These are phyloP conservation scores for Aquanectria penicillioides DNA, from an alignment of 2,329 filamentous ascomycete genomes.

Conservation along the genomic window DNA sequence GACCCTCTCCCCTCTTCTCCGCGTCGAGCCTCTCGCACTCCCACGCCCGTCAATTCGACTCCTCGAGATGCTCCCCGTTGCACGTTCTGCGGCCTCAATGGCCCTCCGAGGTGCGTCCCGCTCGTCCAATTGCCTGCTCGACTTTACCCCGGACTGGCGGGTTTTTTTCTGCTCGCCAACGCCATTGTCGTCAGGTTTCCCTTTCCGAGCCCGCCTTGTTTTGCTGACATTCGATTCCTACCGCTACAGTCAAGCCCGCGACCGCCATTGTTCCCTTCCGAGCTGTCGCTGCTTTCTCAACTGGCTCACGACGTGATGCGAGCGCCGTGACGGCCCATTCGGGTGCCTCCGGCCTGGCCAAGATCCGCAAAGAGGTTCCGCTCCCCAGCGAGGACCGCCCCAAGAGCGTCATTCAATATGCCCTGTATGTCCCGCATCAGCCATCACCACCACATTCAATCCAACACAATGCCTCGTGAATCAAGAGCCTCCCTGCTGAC, in stretches of 20 bases:
- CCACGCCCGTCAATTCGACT: slow-evolving; percentile 22
- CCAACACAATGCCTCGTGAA: not conserved
- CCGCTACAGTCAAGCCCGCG: slow-evolving; percentile 69
- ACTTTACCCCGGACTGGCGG: slow-evolving; percentile 26
- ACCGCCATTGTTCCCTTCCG: slow-evolving; percentile 71
- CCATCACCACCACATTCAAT: not conserved
- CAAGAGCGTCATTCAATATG: slow-evolving; percentile 86
- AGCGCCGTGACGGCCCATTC: slow-evolving; percentile 64
- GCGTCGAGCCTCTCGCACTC: slow-evolving; percentile 32
- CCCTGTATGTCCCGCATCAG: slow-evolving; percentile 71
- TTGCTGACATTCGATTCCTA: slow-evolving; percentile 18
- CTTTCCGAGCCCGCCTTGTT: not conserved
- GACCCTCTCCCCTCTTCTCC: slow-evolving; percentile 28
- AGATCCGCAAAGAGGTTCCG: slow-evolving; percentile 75
- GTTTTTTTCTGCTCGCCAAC: slow-evolving; percentile 29
- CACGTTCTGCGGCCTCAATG: slow-evolving; percentile 63
- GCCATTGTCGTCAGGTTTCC: not conserved
- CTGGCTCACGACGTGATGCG: slow-evolving; percentile 73
- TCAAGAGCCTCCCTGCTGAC: slow-evolving; percentile 13
- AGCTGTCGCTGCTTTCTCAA: slow-evolving; percentile 71
- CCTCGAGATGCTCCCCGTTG: slow-evolving; percentile 57
- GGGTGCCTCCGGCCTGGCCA: slow-evolving; percentile 62
- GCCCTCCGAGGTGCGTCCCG: slow-evolving; percentile 59
- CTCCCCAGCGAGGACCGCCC: slow-evolving; percentile 81
- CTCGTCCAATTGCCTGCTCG: not conserved